A percentile compares a stretch with the other conserved stretches of the same genome.
Conservation (phyloP, 164 flowering plant genomes). For the Tinospora cordifolia region DNA sequence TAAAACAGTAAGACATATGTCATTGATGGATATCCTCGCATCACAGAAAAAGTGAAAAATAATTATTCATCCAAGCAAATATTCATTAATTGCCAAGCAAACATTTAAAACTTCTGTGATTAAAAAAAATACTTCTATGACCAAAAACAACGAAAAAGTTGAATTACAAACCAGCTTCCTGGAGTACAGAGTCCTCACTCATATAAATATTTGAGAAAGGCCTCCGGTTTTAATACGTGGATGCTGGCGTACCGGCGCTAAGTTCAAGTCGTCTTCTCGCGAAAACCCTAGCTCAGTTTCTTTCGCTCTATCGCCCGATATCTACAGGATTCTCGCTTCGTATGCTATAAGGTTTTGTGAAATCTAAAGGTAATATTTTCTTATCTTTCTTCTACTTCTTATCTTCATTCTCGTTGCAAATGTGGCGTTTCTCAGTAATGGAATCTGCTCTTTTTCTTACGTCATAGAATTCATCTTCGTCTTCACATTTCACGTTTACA, state of each 20-base stretch:
- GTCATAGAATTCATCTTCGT: neutral
- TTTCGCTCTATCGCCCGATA: neutral
- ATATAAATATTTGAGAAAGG: neutral
- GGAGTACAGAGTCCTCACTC: neutral
- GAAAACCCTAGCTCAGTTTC: conserved; percentile 9
- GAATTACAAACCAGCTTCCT: neutral
- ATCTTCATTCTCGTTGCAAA: neutral
- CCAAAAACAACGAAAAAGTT: neutral
- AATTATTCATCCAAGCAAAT: too few relatives aligned
- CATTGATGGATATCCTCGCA: too few relatives aligned
- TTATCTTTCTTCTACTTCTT: neutral
- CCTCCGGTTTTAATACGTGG: neutral
- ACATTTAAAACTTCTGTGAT: too few relatives aligned
- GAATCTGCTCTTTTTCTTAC: neutral
- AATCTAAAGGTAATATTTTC: neutral
- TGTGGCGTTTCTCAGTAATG: neutral
- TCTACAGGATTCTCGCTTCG: neutral
- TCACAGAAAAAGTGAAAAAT: too few relatives aligned
- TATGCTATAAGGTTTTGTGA: neutral
- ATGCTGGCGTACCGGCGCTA: neutral
- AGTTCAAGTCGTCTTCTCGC: neutral
- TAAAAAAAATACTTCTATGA: too few relatives aligned
- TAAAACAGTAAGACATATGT: too few relatives aligned
- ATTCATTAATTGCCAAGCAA: too few relatives aligned
- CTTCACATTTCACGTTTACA: neutral